A percentile compares a stretch with the other conserved stretches of the same genome.
phyloP scores from a whole-genome alignment of 768 basidiomycete species.

The Paxillus rubicundulus region DNA sequence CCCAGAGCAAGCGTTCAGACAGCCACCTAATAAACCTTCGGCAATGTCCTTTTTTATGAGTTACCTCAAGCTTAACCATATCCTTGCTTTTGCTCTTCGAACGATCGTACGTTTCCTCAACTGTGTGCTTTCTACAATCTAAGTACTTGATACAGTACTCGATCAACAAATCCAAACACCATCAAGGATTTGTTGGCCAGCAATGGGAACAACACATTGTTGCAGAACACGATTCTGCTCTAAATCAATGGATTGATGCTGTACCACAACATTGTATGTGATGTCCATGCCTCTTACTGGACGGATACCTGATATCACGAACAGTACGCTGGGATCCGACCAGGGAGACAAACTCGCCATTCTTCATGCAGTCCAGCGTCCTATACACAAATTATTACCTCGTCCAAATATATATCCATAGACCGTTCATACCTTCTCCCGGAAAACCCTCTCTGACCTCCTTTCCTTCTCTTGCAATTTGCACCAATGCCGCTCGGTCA shows the following conservation, averaged over 20 bases:
- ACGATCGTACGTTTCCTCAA: slow-evolving; percentile 49
- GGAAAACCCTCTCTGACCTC: slow-evolving; percentile 45
- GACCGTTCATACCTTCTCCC: slow-evolving; percentile 73
- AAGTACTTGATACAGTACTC: slow-evolving; percentile 51
- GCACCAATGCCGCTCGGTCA: slow-evolving; percentile 81
- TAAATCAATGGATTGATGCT: slow-evolving; percentile 77
- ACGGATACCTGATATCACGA: slow-evolving; percentile 6
- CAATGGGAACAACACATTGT: slow-evolving; percentile 67
- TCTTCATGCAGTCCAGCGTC: slow-evolving; percentile 49
- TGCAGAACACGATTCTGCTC: slow-evolving; percentile 67
- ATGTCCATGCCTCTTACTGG: background rate
- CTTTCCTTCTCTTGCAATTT: slow-evolving; percentile 73
- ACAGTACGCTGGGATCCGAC: slow-evolving; percentile 47
- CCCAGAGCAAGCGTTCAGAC: slow-evolving; percentile 50
- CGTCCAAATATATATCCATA: slow-evolving; percentile 68
- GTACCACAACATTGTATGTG: slow-evolving; percentile 48
- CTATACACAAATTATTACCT: slow-evolving; percentile 56
- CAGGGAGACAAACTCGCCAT: slow-evolving; percentile 31
- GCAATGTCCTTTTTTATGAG: slow-evolving; percentile 50
- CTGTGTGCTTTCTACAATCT: background rate
- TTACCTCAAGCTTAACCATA: slow-evolving; percentile 56
- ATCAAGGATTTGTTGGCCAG: slow-evolving; percentile 47
- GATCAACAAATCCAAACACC: slow-evolving; percentile 58
- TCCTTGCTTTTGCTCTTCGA: slow-evolving; percentile 58
- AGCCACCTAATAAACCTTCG: slow-evolving; percentile 61